Conservation (phyloP, 2,329 filamentous ascomycete species). For the Allantophomopsis lycopodina region DNA sequence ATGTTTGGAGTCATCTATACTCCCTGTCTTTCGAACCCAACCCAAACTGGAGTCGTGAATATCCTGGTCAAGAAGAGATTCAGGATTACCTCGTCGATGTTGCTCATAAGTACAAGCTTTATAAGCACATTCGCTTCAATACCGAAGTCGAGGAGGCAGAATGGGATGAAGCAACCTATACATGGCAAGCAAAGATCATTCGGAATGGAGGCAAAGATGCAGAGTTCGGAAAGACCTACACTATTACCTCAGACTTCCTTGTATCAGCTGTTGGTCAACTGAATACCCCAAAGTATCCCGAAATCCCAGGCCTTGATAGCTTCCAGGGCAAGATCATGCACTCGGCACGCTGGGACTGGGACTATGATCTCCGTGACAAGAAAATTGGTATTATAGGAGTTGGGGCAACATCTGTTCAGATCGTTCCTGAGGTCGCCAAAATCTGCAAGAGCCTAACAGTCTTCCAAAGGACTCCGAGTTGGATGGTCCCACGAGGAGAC, state of each 20-base stretch:
- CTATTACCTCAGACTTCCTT: constrained; percentile 2
- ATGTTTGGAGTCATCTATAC: constrained; percentile 43
- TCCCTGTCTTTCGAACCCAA: constrained; percentile 57
- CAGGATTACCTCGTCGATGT: constrained; percentile 49
- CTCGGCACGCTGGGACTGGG: constrained; percentile 43
- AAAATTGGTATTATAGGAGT: constrained; percentile 47
- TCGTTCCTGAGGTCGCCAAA: constrained; percentile 36
- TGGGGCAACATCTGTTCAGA: constrained; percentile 45
- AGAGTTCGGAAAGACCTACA: constrained; percentile 10
- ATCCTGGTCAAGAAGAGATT: constrained; percentile 54
- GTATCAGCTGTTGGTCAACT: constrained; percentile 3
- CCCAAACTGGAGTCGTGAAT: constrained; percentile 54
- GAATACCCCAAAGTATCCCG: constrained; percentile 19
- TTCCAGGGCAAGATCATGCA: constrained; percentile 44
- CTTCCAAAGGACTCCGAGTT: constrained; percentile 51
- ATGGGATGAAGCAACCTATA: constrained; percentile 36
- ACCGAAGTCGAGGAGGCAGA: constrained; percentile 38
- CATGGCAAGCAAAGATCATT: constrained; percentile 38
- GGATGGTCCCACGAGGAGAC: constrained; percentile 34
- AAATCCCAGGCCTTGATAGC: constrained; percentile 33
- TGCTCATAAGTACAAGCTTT: constrained; percentile 50
- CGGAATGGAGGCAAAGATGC: constrained; percentile 22
- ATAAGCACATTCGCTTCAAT: constrained; percentile 38
- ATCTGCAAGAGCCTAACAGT: constrained; percentile 39
- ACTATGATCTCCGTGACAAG: constrained; percentile 32